These are phyloP conservation scores for Rhododendron griersonianum DNA, from an alignment of 148 eudicot genomes.

Conservation along the genomic window DNA sequence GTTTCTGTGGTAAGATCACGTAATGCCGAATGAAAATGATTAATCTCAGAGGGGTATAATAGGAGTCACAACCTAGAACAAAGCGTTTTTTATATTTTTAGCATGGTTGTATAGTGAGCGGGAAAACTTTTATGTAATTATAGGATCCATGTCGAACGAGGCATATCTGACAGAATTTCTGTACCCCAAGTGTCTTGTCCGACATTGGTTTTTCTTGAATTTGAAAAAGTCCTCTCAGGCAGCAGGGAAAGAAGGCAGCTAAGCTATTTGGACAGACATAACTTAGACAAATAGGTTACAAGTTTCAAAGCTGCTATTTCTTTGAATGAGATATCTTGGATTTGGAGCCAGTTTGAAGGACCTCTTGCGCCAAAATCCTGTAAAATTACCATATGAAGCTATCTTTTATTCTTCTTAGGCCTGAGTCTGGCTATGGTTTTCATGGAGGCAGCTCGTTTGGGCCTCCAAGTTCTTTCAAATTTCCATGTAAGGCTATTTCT, in stretches of 20 bases:
- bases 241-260: background rate
- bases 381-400: background rate
- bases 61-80: background rate
- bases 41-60: background rate
- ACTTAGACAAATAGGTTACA: background rate
- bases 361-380: background rate
- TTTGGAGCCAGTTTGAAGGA: background rate
- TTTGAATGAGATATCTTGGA: background rate
- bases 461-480: background rate
- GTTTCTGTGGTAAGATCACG: background rate
- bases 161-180: background rate
- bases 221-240: background rate
- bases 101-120: background rate
- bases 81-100: background rate
- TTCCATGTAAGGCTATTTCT: background rate
- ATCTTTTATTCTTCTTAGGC: background rate
- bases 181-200: background rate
- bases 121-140: background rate
- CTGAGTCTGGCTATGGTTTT: background rate
- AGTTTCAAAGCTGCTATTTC: background rate
- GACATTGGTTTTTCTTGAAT: background rate
- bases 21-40: background rate
- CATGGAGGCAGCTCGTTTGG: background rate
- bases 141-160: background rate
- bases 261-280: background rate